Conservation (phyloP, 768 basidiomycete genomes). For the Boletus insuetus region DNA sequence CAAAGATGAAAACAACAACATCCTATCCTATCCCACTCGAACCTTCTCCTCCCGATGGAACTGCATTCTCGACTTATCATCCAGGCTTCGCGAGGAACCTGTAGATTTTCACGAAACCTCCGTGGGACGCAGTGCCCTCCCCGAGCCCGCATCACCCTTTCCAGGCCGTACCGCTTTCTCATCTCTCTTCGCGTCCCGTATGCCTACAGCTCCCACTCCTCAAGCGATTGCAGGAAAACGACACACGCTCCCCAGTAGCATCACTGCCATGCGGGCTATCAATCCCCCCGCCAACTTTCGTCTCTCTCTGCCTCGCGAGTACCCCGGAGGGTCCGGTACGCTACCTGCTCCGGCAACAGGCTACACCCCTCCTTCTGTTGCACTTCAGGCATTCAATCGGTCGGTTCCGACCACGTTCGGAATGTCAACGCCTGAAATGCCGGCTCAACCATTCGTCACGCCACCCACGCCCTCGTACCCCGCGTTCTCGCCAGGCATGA, state of each 20-base stretch:
- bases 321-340: conserved; percentile 12
- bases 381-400: conserved; percentile 32
- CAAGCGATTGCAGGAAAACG: conserved; percentile 57
- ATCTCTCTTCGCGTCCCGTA: conserved; percentile 28
- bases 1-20: conserved; percentile 12
- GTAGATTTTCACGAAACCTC: conserved; percentile 13
- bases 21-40: conserved; percentile 56
- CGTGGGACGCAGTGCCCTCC: conserved; percentile 45
- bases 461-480: conserved; percentile 75
- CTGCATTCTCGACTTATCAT: conserved; percentile 76
- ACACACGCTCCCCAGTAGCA: conserved; percentile 44
- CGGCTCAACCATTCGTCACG: conserved; percentile 18
- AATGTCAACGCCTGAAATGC: conserved; percentile 17
- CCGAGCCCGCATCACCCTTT: conserved; percentile 80
- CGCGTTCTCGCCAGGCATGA: conserved; percentile 49
- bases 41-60: conserved; percentile 89
- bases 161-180: conserved; percentile 39
- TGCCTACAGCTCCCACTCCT: conserved; percentile 16
- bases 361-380: conserved; percentile 35
- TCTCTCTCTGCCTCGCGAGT: conserved; percentile 31
- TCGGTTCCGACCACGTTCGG: conserved; percentile 33
- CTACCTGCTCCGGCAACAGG: conserved; percentile 6
- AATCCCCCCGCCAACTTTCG: conserved; percentile 17
- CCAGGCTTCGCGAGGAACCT: conserved; percentile 28
- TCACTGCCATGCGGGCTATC: conserved; percentile 31